phyloP scores from a whole-genome alignment of 2,329 filamentous ascomycete genomes.

The Sphaceloma murrayae region DNA sequence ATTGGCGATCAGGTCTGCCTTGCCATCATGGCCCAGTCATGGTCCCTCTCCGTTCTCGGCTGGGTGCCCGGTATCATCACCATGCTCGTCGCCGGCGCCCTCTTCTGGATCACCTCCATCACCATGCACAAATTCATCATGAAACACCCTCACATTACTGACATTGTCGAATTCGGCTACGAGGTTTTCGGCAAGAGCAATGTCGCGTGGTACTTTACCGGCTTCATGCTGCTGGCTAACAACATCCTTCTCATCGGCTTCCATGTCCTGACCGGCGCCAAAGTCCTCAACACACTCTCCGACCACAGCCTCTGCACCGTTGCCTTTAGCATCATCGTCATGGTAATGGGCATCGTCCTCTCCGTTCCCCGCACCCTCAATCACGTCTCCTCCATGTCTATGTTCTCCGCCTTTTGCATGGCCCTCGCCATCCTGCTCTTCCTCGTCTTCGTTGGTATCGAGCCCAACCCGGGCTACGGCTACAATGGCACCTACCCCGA shows the following conservation, averaged over 20 bases:
- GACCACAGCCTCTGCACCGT: slow-evolving; percentile 43
- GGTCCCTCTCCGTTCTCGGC: slow-evolving; percentile 41
- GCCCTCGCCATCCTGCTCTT: slow-evolving; percentile 42
- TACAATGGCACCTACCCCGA: slow-evolving; percentile 40
- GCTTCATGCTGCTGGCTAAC: slow-evolving; percentile 42
- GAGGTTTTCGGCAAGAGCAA: slow-evolving; percentile 37
- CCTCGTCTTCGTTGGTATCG: slow-evolving; percentile 41
- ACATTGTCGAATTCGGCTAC: slow-evolving; percentile 45
- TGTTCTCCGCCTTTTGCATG: slow-evolving; percentile 42
- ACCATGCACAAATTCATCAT: slow-evolving; percentile 46
- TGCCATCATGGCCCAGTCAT: slow-evolving; percentile 44
- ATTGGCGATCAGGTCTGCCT: slow-evolving; percentile 43
- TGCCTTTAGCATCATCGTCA: slow-evolving; percentile 39
- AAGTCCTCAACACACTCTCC: slow-evolving; percentile 41
- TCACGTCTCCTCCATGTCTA: slow-evolving; percentile 44
- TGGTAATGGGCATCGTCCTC: slow-evolving; percentile 40
- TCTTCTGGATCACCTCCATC: slow-evolving; percentile 44
- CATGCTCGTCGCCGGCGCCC: slow-evolving; percentile 36
- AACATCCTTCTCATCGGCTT: slow-evolving; percentile 45
- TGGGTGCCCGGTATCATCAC: slow-evolving; percentile 41
- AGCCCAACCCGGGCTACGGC: slow-evolving; percentile 30
- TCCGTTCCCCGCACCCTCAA: slow-evolving; percentile 38
- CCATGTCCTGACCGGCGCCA: slow-evolving; percentile 42
- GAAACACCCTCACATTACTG: slow-evolving; percentile 42
- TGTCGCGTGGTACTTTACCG: slow-evolving; percentile 38